Evolutionary conservation across 192 early-diverging fungal genomes (phyloP), one percentile per base, ranked within the genome.

Genomic region (Rhizophagus prolifer): DNA sequence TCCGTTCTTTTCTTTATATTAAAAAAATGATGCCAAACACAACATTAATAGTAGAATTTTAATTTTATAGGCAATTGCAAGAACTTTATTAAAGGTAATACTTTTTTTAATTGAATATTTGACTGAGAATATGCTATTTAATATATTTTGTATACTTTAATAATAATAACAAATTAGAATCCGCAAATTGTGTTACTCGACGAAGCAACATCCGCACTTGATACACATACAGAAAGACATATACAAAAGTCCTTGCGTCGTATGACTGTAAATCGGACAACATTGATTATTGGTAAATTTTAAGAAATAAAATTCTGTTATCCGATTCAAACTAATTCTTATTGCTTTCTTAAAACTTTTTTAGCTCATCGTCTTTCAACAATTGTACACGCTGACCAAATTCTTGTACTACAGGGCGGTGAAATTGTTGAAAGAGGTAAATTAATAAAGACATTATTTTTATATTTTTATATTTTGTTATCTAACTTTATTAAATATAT

Each of bases 41-140:
- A 21, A 34, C 38, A 36, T 36, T 66, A 9, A 28, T 64, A 34
- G 4, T 16, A 14, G 9, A 31, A 34, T 36, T 66, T 34, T 38
- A 66, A 63, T 28, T 16, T 31, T 34, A 36, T 30, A 72, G 36
- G 92, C 96, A 8, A 86, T 99, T 47, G 95, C 98, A 10, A 88
- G 98, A 54, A 92, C 95, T 23, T 93, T 99, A 61, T 86, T 99
- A 47, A 98, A 98, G 58, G 72, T 74, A 38, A 61, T 31, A 16
- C 4, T 44, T 30, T 58, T 34, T 72, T 34, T 5, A 31, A 41
- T 16, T 23, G 5, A 21, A 10, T 23, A 21, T 66, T 38, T 34
- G 1, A 66, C 13, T 14, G 34, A 66, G 4, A 4, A 31, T 19
- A 0, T 3, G 3, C 19, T 4, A 31, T 5, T 19, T 21, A 41